Percentiles rank a stretch among this genome's conserved stretches.
These are phyloP conservation scores for Podospora didyma DNA, from an alignment of 495 filamentous ascomycete genomes.

Conservation along the genomic window DNA sequence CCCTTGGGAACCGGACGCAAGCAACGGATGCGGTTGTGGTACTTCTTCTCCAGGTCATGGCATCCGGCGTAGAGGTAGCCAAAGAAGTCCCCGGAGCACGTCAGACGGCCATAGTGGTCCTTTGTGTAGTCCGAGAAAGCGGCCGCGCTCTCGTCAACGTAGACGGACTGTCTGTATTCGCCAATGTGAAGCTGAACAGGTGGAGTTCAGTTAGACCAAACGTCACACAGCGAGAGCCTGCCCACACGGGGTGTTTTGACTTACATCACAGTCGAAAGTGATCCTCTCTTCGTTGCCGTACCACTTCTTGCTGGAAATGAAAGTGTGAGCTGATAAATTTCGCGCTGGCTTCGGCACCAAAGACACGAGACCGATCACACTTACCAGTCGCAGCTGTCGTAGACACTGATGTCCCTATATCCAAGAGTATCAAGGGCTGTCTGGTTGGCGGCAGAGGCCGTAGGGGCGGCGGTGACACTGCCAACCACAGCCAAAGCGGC, in stretches of 20 bases:
- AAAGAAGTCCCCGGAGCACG: slow-evolving; percentile 14
- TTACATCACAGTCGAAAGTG: slow-evolving; percentile 17
- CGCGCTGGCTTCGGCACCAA: background rate
- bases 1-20: slow-evolving; percentile 16
- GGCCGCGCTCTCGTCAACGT: slow-evolving; percentile 8
- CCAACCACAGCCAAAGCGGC: slow-evolving; percentile 12
- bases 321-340: background rate
- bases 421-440: slow-evolving; percentile 3
- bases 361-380: background rate
- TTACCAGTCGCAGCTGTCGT: slow-evolving; percentile 11
- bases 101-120: slow-evolving; percentile 9
- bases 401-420: slow-evolving; percentile 7
- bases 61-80: slow-evolving; percentile 16
- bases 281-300: slow-evolving; percentile 13
- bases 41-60: slow-evolving; percentile 12
- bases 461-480: slow-evolving; percentile 10
- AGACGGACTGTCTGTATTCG: slow-evolving; percentile 15
- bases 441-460: background rate
- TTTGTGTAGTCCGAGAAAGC: slow-evolving; percentile 12
- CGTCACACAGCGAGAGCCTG: too few relatives aligned
- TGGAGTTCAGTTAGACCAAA: background rate
- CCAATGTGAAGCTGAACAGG: slow-evolving; percentile 1
- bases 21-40: slow-evolving; percentile 12
- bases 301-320: slow-evolving; percentile 2
- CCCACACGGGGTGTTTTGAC: background rate